Evolutionary conservation across 805 yeast species (phyloP), one percentile per base, ranked within the genome.

Genomic region (Lipomyces yamadae): DNA sequence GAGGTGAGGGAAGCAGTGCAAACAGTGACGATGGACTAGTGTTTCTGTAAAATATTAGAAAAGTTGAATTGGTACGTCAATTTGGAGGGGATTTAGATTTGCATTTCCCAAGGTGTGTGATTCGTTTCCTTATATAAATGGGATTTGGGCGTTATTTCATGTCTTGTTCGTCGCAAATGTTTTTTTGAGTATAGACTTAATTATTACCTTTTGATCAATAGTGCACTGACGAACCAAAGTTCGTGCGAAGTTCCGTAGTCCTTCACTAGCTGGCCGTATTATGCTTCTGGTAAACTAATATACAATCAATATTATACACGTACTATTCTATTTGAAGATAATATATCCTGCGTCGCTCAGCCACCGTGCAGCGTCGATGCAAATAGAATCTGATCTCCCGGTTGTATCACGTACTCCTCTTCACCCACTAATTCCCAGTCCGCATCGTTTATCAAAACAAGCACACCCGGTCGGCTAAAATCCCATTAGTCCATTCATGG

Each of bases 341-440:
- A 24, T 24, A 24, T 24, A 57, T 30, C n/a, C n/a, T n/a, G 11
- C 8, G 11, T 6, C 74, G 75, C 24, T 24, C 24, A 94, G 58
- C 99, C 99, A 3, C 99, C 99, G 73, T 94, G 99, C 68, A 94
- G 80, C 2, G 99, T 95, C 54, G 96, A 90, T 1, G 98, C 94
- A 74, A 94, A 94, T 2, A 96, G 86, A 52, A 94, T 83, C 30
- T 85, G 82, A 77, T 94, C 99, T 11, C 90, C 88, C 58, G 84
- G 79, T 76, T 91, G 89, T 15, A 95, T 76, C n/a, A 82, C 86
- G 74, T 92, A 92, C 8, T 85, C 89, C 72, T 91, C 92, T 77
- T 88, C 92, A 10, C 92, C 98, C 76, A 92, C 96, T 13, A 94
- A 78, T 74, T 94, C 99, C 98, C 98, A 94, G 79, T 94, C 99